Evolutionary conservation across 73 alveolate species (phyloP).

Genomic region (Paramecium tetraurelia): DNA sequence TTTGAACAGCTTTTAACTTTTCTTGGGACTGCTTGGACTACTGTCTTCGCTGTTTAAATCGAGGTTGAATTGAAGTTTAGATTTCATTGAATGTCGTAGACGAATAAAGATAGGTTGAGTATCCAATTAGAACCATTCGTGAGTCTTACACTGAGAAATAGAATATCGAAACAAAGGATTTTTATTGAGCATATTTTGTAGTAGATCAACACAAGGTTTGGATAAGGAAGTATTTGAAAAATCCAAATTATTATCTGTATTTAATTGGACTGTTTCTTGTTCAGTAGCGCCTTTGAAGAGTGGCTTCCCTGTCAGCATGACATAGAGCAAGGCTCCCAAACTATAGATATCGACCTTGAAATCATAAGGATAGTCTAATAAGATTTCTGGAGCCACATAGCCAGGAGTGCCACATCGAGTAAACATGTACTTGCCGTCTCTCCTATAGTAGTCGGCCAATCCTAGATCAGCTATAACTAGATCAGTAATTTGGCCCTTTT

Average conservation of each 20-base stretch:
- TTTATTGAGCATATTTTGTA: background rate
- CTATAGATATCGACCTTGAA: constrained; percentile 17
- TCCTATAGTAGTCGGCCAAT: constrained; percentile 28
- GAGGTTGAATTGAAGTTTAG: background rate
- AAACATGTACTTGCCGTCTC: constrained; percentile 7
- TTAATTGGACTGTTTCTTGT: constrained; percentile 57
- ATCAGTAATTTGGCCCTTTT: background rate
- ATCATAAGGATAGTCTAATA: constrained; percentile 42
- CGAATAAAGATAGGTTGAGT: background rate
- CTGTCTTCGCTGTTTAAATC: background rate
- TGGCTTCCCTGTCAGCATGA: constrained; percentile 20
- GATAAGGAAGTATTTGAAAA: background rate
- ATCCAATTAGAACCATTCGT: background rate
- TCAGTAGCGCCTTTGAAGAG: constrained; percentile 80
- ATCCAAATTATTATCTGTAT: background rate
- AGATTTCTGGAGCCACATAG: constrained; percentile 61
- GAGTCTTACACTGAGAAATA: background rate
- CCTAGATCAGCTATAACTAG: constrained; percentile 9
- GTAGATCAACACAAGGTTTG: background rate
- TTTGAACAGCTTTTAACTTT: background rate
- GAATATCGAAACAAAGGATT: background rate
- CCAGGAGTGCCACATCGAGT: constrained; percentile 60
- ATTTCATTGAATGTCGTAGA: background rate
- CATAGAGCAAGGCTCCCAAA: constrained; percentile 30
- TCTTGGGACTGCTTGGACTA: background rate